phyloP scores from a whole-genome alignment of 2,329 filamentous ascomycete species.

The Colletotrichum sp. region DNA sequence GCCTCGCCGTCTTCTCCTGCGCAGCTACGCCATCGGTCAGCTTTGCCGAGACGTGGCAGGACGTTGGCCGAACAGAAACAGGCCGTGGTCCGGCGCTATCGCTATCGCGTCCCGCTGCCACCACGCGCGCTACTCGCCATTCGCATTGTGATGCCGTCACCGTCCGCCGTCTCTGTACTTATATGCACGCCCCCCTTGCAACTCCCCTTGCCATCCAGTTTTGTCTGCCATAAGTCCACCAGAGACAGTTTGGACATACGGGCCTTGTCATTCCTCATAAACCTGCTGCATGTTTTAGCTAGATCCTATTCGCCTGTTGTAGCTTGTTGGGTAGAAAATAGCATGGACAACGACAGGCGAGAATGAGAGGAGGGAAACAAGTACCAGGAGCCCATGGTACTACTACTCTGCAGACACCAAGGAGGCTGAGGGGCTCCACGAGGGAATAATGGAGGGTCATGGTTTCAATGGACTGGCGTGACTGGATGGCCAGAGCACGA shows the following conservation, averaged over 20 bases:
- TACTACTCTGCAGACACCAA: background rate
- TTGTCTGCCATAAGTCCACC: background rate
- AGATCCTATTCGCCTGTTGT: background rate
- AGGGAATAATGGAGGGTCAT: background rate
- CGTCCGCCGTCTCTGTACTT: background rate
- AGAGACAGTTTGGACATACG: background rate
- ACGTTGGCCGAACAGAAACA: background rate
- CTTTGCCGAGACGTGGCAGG: background rate
- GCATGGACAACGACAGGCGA: background rate
- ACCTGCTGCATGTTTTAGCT: background rate
- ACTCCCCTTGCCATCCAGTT: background rate
- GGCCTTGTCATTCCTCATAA: background rate
- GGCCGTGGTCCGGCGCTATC: background rate
- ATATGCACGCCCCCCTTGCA: background rate
- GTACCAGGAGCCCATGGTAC: background rate
- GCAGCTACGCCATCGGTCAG: constrained; percentile 11
- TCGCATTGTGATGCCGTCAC: constrained; percentile 16
- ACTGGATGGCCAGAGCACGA: background rate
- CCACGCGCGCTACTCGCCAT: constrained; percentile 2
- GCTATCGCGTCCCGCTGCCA: background rate
- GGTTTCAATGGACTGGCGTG: background rate
- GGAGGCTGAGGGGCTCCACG: background rate
- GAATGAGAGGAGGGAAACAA: background rate
- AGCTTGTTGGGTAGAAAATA: background rate
- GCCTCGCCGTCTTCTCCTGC: background rate